These are phyloP conservation scores for Monosporascus sp. DNA, from an alignment of 2,329 filamentous ascomycete genomes.

Conservation along the genomic window DNA sequence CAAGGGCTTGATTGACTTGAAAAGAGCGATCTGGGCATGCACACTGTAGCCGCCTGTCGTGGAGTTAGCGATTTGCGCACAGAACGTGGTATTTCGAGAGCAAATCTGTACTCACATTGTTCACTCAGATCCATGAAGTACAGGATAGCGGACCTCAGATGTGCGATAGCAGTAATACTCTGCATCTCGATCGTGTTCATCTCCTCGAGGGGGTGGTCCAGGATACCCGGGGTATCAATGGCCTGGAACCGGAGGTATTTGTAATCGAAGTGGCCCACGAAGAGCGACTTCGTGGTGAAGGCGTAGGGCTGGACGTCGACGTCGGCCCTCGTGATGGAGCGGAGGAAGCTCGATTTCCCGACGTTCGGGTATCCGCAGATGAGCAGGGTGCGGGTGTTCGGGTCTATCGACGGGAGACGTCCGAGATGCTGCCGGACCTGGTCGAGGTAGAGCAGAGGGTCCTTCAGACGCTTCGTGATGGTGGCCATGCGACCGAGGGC, in stretches of 20 bases:
- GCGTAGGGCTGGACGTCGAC: conserved; percentile 97
- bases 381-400: conserved; percentile 90
- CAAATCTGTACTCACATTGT: background rate
- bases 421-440: conserved; percentile 96
- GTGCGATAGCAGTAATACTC: conserved; percentile 94
- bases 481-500: conserved; percentile 98
- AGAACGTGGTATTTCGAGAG: no score
- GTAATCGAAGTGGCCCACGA: conserved; percentile 97
- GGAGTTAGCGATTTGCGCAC: background rate
- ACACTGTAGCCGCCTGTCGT: conserved; percentile 69
- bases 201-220: conserved; percentile 95
- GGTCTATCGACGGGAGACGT: conserved; percentile 96
- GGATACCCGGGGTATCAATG: conserved; percentile 96
- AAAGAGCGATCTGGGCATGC: conserved; percentile 86
- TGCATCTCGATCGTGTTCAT: conserved; percentile 99
- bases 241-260: conserved; percentile 79
- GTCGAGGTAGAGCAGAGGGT: conserved; percentile 91
- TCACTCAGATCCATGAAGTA: conserved; percentile 87
- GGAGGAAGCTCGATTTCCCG: conserved; percentile 93
- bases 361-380: conserved; percentile 98
- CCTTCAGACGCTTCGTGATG: conserved; percentile 89
- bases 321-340: conserved; percentile 87
- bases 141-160: conserved; percentile 88
- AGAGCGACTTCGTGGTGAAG: conserved; percentile 96
- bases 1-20: conserved; percentile 92